phyloP scores from a whole-genome alignment of 2,329 filamentous ascomycete species.

The Blumeria hordei region DNA sequence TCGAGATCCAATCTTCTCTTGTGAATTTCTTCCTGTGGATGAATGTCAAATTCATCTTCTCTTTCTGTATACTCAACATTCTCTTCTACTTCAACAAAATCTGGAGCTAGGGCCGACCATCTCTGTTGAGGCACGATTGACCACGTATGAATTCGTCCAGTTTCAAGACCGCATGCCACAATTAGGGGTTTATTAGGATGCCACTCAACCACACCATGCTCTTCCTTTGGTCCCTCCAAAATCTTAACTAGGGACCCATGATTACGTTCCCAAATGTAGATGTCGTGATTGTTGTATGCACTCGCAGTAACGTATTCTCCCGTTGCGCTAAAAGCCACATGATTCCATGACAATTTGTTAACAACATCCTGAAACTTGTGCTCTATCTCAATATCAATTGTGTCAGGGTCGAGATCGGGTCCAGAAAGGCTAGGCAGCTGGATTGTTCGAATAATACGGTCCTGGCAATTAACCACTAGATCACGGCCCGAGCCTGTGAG shows the following conservation, averaged over 20 bases:
- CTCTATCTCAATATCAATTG: conserved; percentile 72
- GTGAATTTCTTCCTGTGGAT: conserved; percentile 81
- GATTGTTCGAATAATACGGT: conserved; percentile 85
- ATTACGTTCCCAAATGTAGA: conserved; percentile 92
- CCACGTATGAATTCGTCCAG: conserved; percentile 86
- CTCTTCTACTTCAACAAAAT: conserved; percentile 94
- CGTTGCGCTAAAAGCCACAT: conserved; percentile 81
- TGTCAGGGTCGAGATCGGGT: conserved; percentile 53
- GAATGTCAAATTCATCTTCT: conserved; percentile 96
- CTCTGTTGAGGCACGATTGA: conserved; percentile 84
- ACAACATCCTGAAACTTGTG: conserved; percentile 98
- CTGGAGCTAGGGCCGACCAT: conserved; percentile 89
- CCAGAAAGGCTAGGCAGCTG: conserved; percentile 56
- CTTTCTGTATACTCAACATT: conserved; percentile 91
- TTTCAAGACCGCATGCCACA: conserved; percentile 78
- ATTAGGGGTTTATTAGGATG: conserved; percentile 73
- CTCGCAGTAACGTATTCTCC: conserved; percentile 92
- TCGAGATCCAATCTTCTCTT: conserved; percentile 75
- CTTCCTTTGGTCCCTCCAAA: conserved; percentile 87
- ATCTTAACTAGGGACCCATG: conserved; percentile 91
- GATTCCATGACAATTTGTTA: conserved; percentile 86
- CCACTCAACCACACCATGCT: conserved; percentile 93
- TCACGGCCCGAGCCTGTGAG: conserved; percentile 68
- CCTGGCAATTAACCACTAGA: conserved; percentile 75
- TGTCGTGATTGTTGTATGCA: conserved; percentile 94